Conservation (phyloP, 1,284 basidiomycete species). For the Pseudozyma sp. region DNA sequence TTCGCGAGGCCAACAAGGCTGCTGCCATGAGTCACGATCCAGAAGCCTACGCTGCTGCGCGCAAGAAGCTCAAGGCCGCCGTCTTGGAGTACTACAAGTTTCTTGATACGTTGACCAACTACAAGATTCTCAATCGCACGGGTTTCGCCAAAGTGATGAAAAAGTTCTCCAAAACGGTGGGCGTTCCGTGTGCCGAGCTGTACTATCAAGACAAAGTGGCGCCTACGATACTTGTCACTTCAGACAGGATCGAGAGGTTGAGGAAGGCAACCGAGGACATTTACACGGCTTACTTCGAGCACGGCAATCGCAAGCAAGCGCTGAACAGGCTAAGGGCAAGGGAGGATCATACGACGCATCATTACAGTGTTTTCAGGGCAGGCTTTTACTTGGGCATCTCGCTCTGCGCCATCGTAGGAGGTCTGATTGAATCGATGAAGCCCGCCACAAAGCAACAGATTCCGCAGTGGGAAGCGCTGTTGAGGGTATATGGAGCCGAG, state of each 20-base stretch:
- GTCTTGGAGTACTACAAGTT: constrained; percentile 84
- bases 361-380: constrained; percentile 74
- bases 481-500: constrained; percentile 84
- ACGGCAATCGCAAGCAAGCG: constrained; percentile 85
- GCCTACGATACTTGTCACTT: constrained; percentile 71
- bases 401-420: constrained; percentile 79
- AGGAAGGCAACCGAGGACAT: constrained; percentile 74
- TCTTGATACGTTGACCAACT: constrained; percentile 83
- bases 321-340: constrained; percentile 75
- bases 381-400: constrained; percentile 83
- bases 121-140: constrained; percentile 78
- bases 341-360: constrained; percentile 74
- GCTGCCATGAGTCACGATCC: constrained; percentile 74
- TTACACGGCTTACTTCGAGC: constrained; percentile 72
- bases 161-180: constrained; percentile 90
- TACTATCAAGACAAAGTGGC: constrained; percentile 81
- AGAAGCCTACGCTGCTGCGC: constrained; percentile 83
- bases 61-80: constrained; percentile 83
- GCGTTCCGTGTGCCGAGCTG: constrained; percentile 76
- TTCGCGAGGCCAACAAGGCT: constrained; percentile 50
- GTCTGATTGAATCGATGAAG: constrained; percentile 78
- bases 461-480: constrained; percentile 79
- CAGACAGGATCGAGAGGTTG: constrained; percentile 76
- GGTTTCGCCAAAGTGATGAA: constrained; percentile 88
- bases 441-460: constrained; percentile 75